Percentiles rank a stretch among this genome's conserved stretches.
phyloP scores from a whole-genome alignment of 2,329 filamentous ascomycete genomes.

The Microdochium bolleyi region DNA sequence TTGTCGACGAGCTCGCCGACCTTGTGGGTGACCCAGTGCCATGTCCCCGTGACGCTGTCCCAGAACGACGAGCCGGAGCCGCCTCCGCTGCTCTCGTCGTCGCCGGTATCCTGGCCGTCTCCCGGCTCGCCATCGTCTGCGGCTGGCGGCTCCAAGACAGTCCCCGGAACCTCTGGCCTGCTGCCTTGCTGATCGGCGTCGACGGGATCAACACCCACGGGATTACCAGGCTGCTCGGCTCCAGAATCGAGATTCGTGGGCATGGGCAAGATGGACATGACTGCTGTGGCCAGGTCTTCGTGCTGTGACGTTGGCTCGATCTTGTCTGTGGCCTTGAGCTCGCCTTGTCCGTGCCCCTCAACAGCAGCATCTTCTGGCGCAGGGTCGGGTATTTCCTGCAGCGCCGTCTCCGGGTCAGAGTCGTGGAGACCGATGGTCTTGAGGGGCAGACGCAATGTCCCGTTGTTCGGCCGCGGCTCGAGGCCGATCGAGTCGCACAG shows the following conservation, averaged over 20 bases:
- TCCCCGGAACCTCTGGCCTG: not conserved
- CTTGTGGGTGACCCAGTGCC: conserved; percentile 17
- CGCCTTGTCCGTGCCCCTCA: not conserved
- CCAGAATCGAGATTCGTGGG: conserved; percentile 4
- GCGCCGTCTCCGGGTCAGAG: conserved; percentile 25
- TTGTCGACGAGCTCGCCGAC: conserved; percentile 11
- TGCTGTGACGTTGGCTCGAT: too few species aligned
- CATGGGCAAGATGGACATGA: conserved; percentile 9
- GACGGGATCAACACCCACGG: conserved; percentile 5
- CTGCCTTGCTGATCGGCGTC: not conserved
- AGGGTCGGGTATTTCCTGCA: not conserved
- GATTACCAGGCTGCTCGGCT: conserved; percentile 2
- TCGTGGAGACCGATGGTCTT: conserved; percentile 55
- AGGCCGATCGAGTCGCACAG: conserved; percentile 81
- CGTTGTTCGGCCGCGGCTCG: conserved; percentile 71
- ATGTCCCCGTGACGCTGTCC: conserved; percentile 7
- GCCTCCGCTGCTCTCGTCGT: conserved; percentile 37
- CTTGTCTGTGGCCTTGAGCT: too few species aligned
- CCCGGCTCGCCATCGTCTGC: conserved; percentile 5
- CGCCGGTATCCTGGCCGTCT: conserved; percentile 20
- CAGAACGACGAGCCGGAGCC: conserved; percentile 10
- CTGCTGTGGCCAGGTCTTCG: not conserved
- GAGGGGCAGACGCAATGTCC: conserved; percentile 69
- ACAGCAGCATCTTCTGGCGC: not conserved
- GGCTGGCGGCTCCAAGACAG: not conserved